Percentiles rank a stretch among this genome's conserved stretches.
phyloP scores from a whole-genome alignment of 2,329 filamentous ascomycete species.

The Alternaria viburni region DNA sequence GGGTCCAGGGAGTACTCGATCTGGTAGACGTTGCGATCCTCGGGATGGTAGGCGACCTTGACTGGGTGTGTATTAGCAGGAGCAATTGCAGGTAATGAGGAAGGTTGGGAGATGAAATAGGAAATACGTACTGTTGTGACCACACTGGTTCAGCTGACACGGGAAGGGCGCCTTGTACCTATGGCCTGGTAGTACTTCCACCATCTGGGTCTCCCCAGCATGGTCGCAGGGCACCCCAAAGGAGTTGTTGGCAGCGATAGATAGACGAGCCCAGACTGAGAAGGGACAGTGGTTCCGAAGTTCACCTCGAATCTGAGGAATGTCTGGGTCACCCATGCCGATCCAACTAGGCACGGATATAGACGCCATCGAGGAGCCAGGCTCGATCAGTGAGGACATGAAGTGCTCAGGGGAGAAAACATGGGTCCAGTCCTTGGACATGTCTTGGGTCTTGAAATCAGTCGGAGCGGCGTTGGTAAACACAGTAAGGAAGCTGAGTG shows the following conservation, averaged over 20 bases:
- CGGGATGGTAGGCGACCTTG: constrained; percentile 1
- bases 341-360: neutral
- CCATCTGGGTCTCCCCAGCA: neutral
- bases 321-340: neutral
- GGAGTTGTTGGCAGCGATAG: neutral
- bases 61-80: neutral
- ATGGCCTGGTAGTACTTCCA: neutral
- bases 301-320: neutral
- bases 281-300: neutral
- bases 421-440: constrained; percentile 3
- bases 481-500: neutral
- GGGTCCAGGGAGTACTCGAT: constrained; percentile 4
- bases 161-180: neutral
- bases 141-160: neutral
- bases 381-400: neutral
- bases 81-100: neutral
- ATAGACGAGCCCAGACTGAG: neutral
- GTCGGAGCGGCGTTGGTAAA: neutral
- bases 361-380: neutral
- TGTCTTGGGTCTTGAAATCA: neutral
- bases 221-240: neutral
- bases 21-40: neutral
- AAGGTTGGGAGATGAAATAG: neutral
- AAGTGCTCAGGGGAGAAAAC: neutral
- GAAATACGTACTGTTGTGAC: neutral